Evolutionary conservation across 2,329 filamentous ascomycete genomes (phyloP).

Genomic region (Aspergillus persii): DNA sequence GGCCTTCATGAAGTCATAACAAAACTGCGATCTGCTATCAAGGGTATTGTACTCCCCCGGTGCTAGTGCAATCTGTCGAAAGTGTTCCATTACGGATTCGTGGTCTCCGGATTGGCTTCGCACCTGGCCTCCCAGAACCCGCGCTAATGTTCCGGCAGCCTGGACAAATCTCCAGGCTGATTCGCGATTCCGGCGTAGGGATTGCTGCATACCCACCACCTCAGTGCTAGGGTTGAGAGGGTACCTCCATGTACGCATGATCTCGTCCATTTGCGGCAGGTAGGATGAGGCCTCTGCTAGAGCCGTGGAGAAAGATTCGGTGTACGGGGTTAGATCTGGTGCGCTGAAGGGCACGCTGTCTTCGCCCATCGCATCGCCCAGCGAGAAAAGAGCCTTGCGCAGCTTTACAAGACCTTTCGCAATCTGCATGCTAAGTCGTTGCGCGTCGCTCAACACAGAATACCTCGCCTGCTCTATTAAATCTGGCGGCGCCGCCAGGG

Average conservation of each 20-base stretch:
- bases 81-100: conserved; percentile 42
- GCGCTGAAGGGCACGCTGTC: conserved; percentile 26
- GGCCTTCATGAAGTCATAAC: conserved; percentile 64
- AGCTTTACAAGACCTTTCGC: conserved; percentile 56
- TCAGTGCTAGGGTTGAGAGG: conserved; percentile 55
- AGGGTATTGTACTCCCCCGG: conserved; percentile 42
- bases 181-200: conserved; percentile 55
- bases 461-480: conserved; percentile 43
- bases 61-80: conserved; percentile 50
- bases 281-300: conserved; percentile 47
- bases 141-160: conserved; percentile 57
- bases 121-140: conserved; percentile 55
- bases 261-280: conserved; percentile 57
- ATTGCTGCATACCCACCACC: conserved; percentile 55
- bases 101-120: conserved; percentile 42
- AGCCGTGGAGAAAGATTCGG: conserved; percentile 40
- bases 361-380: conserved; percentile 39
- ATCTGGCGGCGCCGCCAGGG: conserved; percentile 25
- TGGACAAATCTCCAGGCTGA: conserved; percentile 61
- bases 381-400: conserved; percentile 55
- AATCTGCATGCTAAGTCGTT: conserved; percentile 55
- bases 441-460: conserved; percentile 51
- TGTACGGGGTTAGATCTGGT: conserved; percentile 31
- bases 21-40: conserved; percentile 51
- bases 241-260: conserved; percentile 57